A percentile compares a stretch with the other conserved stretches of the same genome.
phyloP scores from a whole-genome alignment of 1,284 basidiomycete genomes.

The Pyrrhoderma lamaoense region DNA sequence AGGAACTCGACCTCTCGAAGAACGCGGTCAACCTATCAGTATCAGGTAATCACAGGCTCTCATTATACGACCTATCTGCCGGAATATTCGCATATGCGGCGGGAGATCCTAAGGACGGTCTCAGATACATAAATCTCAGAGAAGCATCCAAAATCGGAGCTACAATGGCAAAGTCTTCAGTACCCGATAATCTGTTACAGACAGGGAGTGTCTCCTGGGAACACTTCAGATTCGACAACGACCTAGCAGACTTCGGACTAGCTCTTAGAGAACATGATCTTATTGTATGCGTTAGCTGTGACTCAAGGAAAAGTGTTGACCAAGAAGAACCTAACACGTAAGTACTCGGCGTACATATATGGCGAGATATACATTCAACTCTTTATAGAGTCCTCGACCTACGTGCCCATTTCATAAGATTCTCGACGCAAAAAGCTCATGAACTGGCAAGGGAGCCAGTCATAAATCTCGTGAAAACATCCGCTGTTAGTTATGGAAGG shows the following conservation, averaged over 20 bases:
- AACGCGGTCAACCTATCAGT: not conserved
- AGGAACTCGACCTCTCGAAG: conserved; percentile 2
- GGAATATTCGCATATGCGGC: conserved; percentile 7
- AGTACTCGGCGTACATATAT: not conserved
- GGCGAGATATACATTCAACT: not conserved
- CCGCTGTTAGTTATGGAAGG: not conserved
- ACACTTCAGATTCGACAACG: not conserved
- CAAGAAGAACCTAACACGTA: not conserved
- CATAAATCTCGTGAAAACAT: not conserved
- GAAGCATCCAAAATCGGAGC: no score
- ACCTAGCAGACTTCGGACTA: conserved; percentile 5
- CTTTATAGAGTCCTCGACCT: not conserved
- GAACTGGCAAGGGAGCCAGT: conserved; percentile 4
- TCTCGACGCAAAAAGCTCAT: conserved; percentile 5
- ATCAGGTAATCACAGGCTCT: no score
- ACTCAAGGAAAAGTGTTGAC: not conserved
- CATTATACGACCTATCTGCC: conserved; percentile 1
- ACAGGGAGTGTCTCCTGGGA: not conserved
- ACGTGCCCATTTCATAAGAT: not conserved
- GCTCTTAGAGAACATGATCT: conserved; percentile 12
- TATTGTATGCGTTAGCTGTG: not conserved
- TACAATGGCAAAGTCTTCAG: no score
- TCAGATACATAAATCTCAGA: conserved; percentile 4
- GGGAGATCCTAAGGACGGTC: not conserved
- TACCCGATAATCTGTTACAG: not conserved